Evolutionary conservation across 352 stramenopile genomes (phyloP), one percentile per base, ranked within the genome.

Genomic region (Globisporangium megalacanthum): DNA sequence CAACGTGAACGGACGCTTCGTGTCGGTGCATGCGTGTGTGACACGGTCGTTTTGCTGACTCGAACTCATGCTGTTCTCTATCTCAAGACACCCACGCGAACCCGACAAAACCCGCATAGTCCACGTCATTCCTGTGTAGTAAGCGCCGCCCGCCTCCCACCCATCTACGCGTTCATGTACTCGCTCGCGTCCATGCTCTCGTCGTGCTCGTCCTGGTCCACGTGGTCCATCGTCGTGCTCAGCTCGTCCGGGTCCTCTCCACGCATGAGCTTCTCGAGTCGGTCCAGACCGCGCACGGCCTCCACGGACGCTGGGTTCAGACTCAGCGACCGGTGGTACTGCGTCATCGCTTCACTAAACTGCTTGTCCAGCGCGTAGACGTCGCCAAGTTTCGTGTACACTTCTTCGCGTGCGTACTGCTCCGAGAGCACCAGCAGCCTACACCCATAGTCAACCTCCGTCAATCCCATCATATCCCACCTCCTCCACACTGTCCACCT

Each of bases 191-290:
- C 76, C 59, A 83, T 75, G 35, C 70, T 86, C 29, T 77, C 75
- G 29, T 86, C 73, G 35, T 71, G 67, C 37, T 82, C 76, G 50
- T 84, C 77, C 5, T 62, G 56, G 22, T 80, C 79, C 56, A 88
- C 61, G 58, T 81, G 68, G 35, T 88, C 77, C 65, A 88, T 79
- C 13, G 72, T 79, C 44, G 75, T 76, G 62, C 69, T 86, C 37
- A 86, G 53, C 37, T 86, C 79, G 54, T 94, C 79, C 0, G 78
- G 77, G 55, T 92, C 79, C 36, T 92, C 80, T 4, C 79, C 82
- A 9, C 76, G 79, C 79, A 92, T 86, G 33, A 92, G 64, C 61
- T 88, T 89, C 62, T 94, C 84, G 3, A 94, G 67, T 5, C 80
- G 77, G 9, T 92, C 79, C 14, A 94, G 54, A 0, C 75, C 84